Base-by-base conservation (phyloP, 768 basidiomycete genomes). In the Agrocybe chaxingu region DNA sequence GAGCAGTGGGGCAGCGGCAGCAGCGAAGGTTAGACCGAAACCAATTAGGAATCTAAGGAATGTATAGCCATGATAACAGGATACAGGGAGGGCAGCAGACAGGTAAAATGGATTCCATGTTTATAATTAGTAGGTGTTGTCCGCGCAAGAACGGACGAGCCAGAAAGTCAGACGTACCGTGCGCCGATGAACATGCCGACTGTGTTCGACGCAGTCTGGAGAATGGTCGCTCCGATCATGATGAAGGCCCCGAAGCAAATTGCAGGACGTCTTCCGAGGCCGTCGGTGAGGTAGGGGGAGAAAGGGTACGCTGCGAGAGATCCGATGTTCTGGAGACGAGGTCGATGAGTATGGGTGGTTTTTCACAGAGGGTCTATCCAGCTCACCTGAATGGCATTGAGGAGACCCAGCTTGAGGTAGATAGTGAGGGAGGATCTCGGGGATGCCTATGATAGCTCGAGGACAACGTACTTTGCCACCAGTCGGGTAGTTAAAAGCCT, bases 1-100 rank as follows among this genome's bases (percentile, higher is more conserved):
- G 54, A 90, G 62, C 60, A 89, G 72, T 3, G 88, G 87, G n/a
- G 87, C 85, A 32, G 85, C 79, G 53, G 81, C 80, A n/a, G 77
- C 76, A 31, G 82, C 81, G 52, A 84, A 83, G 2, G 81, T 82
- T 11, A 85, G 66, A 35, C 84, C 84, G 62, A 85, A 84, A 0
- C 84, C 84, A 47, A 85, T 79, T 52, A 82, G 58, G 66, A 83
- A 81, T 48, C 78, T 77, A 31, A 41, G 40, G 10, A 7, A 31
- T 24, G 34, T 42, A 8, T 8, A 46, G 48, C 18, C 49, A 48
- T 18, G n/a, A 36, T 12, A n/a, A 34, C 16, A 16, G n/a, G 7
- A 19, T 11, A 11, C 8, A 9, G 19, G 32, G 38, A 38, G 30
- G 24, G 5, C 39, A 44, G 11, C 35, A 24, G 24, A 42, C 34